Evolutionary conservation across 306 rosid species (phyloP).

Genomic region (Castanopsis chinensis): DNA sequence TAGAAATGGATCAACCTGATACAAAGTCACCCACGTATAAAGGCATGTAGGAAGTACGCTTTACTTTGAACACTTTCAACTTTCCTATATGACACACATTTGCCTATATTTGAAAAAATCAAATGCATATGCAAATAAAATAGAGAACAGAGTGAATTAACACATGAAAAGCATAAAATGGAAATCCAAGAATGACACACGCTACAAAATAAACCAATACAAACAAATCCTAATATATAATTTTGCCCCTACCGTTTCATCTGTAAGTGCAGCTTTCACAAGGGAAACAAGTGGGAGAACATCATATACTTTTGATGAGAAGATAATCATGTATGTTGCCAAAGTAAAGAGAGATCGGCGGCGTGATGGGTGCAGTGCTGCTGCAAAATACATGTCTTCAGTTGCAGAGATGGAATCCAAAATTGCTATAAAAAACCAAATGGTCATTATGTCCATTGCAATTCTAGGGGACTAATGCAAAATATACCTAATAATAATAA

Average conservation of each 20-base stretch:
- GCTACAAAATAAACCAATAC: too few relatives aligned
- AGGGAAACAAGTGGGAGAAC: slow-evolving; percentile 49
- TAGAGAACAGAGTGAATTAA: too few relatives aligned
- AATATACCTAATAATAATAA: too few relatives aligned
- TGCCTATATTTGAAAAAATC: too few relatives aligned
- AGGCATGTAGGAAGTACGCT: too few relatives aligned
- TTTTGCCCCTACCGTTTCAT: slow-evolving; percentile 40
- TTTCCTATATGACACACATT: too few relatives aligned
- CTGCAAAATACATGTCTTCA: slow-evolving; percentile 39
- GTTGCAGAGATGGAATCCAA: slow-evolving; percentile 25
- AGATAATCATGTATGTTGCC: slow-evolving; percentile 82
- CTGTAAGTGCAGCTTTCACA: slow-evolving; percentile 52
- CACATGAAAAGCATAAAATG: too few relatives aligned
- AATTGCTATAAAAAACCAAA: neutral
- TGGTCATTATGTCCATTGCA: too few relatives aligned
- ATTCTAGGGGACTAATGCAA: too few relatives aligned
- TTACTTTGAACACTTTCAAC: too few relatives aligned
- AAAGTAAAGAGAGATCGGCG: slow-evolving; percentile 77
- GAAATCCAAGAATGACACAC: slow-evolving; percentile 12
- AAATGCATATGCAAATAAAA: too few relatives aligned
- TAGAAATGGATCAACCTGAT: slow-evolving; percentile 11
- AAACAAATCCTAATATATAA: too few relatives aligned
- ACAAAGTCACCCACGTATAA: slow-evolving; percentile 2
- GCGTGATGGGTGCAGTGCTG: slow-evolving; percentile 74
- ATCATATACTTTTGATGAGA: slow-evolving; percentile 66